Percentiles rank a stretch among this genome's conserved stretches.
phyloP scores from a whole-genome alignment of 2,329 filamentous ascomycete genomes.

The Colletotrichum theobromicola region DNA sequence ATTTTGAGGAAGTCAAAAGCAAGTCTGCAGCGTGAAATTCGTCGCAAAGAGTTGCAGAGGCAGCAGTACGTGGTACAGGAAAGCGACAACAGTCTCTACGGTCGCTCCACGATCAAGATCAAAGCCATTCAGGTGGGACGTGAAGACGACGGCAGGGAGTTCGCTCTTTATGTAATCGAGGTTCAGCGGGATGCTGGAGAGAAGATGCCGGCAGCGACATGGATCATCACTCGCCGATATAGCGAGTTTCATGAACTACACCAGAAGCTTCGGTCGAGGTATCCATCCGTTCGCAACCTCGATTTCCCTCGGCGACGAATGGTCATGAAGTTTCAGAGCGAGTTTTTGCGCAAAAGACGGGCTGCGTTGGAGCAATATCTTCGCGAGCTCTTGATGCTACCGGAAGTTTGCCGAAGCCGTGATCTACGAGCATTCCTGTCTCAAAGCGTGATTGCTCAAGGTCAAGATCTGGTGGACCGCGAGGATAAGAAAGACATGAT shows the following conservation, averaged over 20 bases:
- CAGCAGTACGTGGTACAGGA: constrained; percentile 98
- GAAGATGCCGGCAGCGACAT: constrained; percentile 95
- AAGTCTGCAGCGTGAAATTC: constrained; percentile 89
- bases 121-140: constrained; percentile 91
- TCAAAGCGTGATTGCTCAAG: constrained; percentile 77
- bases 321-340: constrained; percentile 95
- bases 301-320: constrained; percentile 92
- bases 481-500: constrained; percentile 86
- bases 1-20: constrained; percentile 94
- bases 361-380: constrained; percentile 86
- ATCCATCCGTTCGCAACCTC: constrained; percentile 84
- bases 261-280: constrained; percentile 82
- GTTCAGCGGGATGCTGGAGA: constrained; percentile 90
- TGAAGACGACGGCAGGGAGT: constrained; percentile 92
- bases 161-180: constrained; percentile 90
- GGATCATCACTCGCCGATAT: constrained; percentile 91
- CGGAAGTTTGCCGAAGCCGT: constrained; percentile 91
- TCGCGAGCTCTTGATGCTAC: constrained; percentile 79
- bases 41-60: constrained; percentile 91
- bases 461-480: constrained; percentile 59
- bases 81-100: constrained; percentile 96
- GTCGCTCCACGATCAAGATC: constrained; percentile 86
- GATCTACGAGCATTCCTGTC: constrained; percentile 93
- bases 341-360: constrained; percentile 90
- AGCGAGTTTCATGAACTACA: constrained; percentile 97